These are phyloP conservation scores for Salvia splendens DNA, from an alignment of 257 asterid species.

Conservation along the genomic window DNA sequence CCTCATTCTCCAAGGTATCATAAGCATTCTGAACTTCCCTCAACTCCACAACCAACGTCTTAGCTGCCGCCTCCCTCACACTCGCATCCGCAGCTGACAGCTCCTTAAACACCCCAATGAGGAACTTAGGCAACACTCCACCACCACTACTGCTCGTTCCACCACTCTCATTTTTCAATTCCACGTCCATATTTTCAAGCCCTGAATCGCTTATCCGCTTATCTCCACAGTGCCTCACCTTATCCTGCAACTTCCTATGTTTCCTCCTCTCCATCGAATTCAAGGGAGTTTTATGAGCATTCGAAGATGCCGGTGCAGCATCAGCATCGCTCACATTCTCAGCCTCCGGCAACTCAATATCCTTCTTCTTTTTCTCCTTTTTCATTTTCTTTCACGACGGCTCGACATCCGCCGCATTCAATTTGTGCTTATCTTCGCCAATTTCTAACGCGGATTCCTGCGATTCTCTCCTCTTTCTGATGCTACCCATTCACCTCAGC, in stretches of 20 bases:
- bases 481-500: constrained; percentile 53
- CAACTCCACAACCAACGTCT: constrained; percentile 64
- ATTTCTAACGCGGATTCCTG: constrained; percentile 38
- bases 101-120: constrained; percentile 79
- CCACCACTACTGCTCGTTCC: constrained; percentile 39
- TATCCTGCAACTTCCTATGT: constrained; percentile 57
- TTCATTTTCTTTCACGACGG: constrained; percentile 59
- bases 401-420: constrained; percentile 32
- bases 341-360: constrained; percentile 31
- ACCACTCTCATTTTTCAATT: constrained; percentile 37
- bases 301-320: constrained; percentile 46
- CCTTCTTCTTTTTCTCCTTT: constrained; percentile 52
- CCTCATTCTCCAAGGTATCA: constrained; percentile 66
- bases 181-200: constrained; percentile 35
- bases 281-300: constrained; percentile 28
- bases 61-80: constrained; percentile 71
- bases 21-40: constrained; percentile 72
- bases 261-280: constrained; percentile 79
- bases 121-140: constrained; percentile 75
- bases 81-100: constrained; percentile 63
- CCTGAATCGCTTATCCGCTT: constrained; percentile 28
- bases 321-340: constrained; percentile 33
- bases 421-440: constrained; percentile 21
- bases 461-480: constrained; percentile 45
- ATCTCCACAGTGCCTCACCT: constrained; percentile 51